These are phyloP conservation scores for Sordariomycetes sp. DNA, from an alignment of 2,329 filamentous ascomycete species.

Conservation along the genomic window DNA sequence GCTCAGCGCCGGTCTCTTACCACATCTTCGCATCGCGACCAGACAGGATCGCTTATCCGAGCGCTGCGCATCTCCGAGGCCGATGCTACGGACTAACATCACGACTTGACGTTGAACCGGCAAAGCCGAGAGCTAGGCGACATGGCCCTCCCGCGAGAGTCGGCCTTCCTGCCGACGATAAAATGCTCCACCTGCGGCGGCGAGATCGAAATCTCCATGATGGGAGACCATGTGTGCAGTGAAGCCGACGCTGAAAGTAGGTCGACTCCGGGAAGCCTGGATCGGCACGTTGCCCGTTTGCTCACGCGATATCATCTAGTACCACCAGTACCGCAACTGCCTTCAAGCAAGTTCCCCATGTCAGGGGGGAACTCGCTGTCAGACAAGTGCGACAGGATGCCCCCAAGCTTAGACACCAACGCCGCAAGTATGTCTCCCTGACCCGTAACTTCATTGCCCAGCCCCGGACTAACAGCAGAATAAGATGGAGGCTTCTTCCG, in stretches of 20 bases:
- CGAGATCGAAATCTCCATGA: slow-evolving; percentile 72
- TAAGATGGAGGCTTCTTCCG: slow-evolving; percentile 26
- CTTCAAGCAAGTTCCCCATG: not conserved
- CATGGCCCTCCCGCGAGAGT: slow-evolving; percentile 41
- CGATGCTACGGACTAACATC: not conserved
- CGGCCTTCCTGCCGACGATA: slow-evolving; percentile 67
- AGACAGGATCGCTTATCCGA: not conserved
- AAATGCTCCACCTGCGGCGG: slow-evolving; percentile 75
- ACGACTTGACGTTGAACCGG: not conserved
- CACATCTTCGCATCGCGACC: not conserved
- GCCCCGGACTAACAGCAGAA: slow-evolving; percentile 14
- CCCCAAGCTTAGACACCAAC: slow-evolving; percentile 38
- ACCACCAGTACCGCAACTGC: slow-evolving; percentile 5
- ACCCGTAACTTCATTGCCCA: not conserved
- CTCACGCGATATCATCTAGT: not conserved
- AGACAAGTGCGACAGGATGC: slow-evolving; percentile 27
- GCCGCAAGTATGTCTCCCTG: slow-evolving; percentile 35
- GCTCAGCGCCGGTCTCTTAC: not conserved
- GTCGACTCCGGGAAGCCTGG: slow-evolving; percentile 1
- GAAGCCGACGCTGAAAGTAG: slow-evolving; percentile 36
- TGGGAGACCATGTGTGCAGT: slow-evolving; percentile 75
- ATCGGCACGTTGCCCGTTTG: not conserved
- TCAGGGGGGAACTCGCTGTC: slow-evolving; percentile 15
- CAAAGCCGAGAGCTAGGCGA: not conserved
- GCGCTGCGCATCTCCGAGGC: not conserved